phyloP scores from a whole-genome alignment of 176 grass and related monocot genomes.

The Musa beccarii region DNA sequence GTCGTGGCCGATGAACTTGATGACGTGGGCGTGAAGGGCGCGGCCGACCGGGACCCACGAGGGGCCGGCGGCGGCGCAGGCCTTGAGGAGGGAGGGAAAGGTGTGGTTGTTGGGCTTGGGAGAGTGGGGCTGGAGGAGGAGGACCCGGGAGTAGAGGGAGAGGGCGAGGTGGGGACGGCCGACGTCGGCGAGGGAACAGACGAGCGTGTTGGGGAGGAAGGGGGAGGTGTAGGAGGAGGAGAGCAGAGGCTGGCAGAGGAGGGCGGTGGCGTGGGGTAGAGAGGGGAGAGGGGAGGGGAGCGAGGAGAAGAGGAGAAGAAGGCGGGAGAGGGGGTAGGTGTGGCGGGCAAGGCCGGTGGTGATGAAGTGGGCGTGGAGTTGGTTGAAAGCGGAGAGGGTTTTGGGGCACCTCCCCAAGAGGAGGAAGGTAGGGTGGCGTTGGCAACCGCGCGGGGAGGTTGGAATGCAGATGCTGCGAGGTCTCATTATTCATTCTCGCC shows the following conservation, averaged over 20 bases:
- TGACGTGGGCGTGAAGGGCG: constrained; percentile 32
- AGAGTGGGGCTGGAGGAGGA: not conserved
- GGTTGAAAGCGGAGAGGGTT: constrained; percentile 21
- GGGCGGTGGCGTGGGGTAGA: not conserved
- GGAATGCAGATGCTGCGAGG: not conserved
- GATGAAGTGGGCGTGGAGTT: constrained; percentile 34
- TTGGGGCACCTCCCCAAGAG: not conserved
- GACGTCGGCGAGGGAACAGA: constrained; percentile 23
- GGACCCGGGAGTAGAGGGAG: constrained; percentile 30
- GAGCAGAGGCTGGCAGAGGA: constrained; percentile 12
- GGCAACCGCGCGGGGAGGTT: not conserved
- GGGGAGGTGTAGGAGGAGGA: constrained; percentile 8
- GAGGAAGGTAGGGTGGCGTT: not conserved
- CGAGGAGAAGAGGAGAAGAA: constrained; percentile 23
- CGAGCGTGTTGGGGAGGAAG: constrained; percentile 43
- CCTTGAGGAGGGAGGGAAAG: constrained; percentile 39
- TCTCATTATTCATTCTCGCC: not conserved
- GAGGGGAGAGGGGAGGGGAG: not conserved
- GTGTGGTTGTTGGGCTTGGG: constrained; percentile 38
- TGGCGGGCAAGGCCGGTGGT: constrained; percentile 39
- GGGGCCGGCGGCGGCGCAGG: constrained; percentile 23
- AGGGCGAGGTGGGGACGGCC: constrained; percentile 17
- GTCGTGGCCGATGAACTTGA: constrained; percentile 38
- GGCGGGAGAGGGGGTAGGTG: constrained; percentile 28
- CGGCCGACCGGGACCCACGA: not conserved